Evolutionary conservation across 169 alveolate species (phyloP), one percentile per base, ranked within the genome.

Genomic region (Plasmodium relictum): DNA sequence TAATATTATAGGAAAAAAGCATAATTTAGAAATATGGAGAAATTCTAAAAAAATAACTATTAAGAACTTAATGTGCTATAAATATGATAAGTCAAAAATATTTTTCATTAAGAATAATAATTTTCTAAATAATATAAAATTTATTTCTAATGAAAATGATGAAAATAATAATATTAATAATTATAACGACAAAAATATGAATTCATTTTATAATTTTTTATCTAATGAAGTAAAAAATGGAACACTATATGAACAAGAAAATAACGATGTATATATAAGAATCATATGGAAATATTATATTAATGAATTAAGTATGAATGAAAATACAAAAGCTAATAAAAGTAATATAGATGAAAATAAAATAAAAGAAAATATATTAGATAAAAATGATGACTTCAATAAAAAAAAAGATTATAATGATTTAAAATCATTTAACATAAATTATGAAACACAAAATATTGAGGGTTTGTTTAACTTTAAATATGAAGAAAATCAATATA

Each of bases 401-500:
- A 58, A 62, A 26, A 66, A 61, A 44, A 72, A 62, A 37, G 74
- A 56, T 22, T 14, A 39, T 22, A 41, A 54, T 22, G 85, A 83
- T 10, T 48, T 86, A 14, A 86, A 86, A 74, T 86, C 74, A 6
- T 86, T 86, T 56, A 86, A 86, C 24, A 86, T 86, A 44, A 86
- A 86, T 37, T 86, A 86, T 22, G 92, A 86, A 26, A 86, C 87
- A 2, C 92, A 86, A 63, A 86, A 72, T 9, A 86, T 86, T 39
- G 92, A 86, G 54, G 92, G 92, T 6, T 20, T 86, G 26, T 86
- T 86, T 54, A 86, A 86, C 71, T 86, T 86, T 86, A 69, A 72
- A 71, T 86, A 86, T 62, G 92, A 86, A 74, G 76, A 86, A 54
- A 86, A 86, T 63, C 92, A 86, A 26, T 86, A 86, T 66, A 88